Percentiles rank a stretch among this genome's conserved stretches.
Conservation (phyloP, 805 yeast genomes). For the Isabelozyma heimii region DNA sequence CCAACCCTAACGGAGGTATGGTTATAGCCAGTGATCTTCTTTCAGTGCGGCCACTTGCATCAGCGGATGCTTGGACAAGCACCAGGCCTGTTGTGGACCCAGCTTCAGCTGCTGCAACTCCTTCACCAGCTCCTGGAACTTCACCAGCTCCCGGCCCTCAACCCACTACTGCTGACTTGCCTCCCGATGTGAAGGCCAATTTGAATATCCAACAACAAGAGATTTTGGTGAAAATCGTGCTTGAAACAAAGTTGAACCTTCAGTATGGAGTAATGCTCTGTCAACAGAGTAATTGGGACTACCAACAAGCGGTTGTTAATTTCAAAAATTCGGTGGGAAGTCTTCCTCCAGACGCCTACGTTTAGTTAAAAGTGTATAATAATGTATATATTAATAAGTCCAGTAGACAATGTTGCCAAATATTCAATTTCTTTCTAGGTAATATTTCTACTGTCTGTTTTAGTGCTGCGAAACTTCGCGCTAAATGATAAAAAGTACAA, state of each 20-base stretch:
- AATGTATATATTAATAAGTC: neutral
- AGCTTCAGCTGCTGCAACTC: constrained; percentile 9
- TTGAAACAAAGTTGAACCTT: constrained; percentile 73
- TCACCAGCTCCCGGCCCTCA: constrained; percentile 12
- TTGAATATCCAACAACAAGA: constrained; percentile 58
- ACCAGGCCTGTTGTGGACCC: constrained; percentile 2
- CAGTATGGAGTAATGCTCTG: constrained; percentile 80
- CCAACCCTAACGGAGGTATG: constrained; percentile 64
- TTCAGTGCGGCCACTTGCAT: constrained; percentile 59
- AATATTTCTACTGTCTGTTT: no score
- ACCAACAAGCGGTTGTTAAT: constrained; percentile 61
- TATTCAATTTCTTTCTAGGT: no score
- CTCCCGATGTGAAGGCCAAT: constrained; percentile 53
- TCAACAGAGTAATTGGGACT: constrained; percentile 86
- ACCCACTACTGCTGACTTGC: constrained; percentile 41
- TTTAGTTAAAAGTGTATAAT: neutral
- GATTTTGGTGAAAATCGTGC: constrained; percentile 59
- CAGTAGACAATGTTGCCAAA: no score
- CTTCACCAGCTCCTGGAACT: constrained; percentile 10
- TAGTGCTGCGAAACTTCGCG: no score
- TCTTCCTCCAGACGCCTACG: constrained; percentile 40
- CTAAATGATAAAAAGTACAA: neutral
- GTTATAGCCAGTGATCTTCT: constrained; percentile 87
- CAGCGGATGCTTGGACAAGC: constrained; percentile 53
- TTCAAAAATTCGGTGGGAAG: constrained; percentile 66